Percentiles rank a stretch among this genome's conserved stretches.
phyloP scores from a whole-genome alignment of 202 grass and related monocot genomes.

The Musa balbisiana region DNA sequence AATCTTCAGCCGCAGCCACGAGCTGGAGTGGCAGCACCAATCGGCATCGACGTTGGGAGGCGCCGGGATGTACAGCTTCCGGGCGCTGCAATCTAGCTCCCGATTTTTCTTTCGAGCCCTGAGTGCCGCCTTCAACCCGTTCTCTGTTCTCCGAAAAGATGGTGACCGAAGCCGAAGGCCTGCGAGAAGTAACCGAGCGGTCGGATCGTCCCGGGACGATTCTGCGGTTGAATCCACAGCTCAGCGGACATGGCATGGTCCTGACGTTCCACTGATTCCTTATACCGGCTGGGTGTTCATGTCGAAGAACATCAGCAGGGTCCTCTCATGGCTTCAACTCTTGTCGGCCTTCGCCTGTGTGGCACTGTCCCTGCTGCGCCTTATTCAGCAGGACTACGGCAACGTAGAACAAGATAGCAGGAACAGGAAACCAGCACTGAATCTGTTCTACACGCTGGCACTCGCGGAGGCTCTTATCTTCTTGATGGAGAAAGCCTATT shows the following conservation, averaged over 20 bases:
- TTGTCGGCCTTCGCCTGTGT: background rate
- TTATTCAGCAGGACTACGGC: constrained; percentile 24
- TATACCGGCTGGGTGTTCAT: background rate
- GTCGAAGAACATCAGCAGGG: background rate
- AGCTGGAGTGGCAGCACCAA: constrained; percentile 20
- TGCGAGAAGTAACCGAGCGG: too few relatives aligned
- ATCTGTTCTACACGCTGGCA: constrained; percentile 32
- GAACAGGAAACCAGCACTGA: constrained; percentile 12
- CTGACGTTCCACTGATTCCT: background rate
- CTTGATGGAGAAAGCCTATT: background rate
- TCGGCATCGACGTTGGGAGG: background rate
- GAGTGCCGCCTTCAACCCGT: background rate
- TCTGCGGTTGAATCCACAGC: too few relatives aligned
- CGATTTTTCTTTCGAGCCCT: background rate
- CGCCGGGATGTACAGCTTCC: background rate
- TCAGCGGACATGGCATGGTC: background rate
- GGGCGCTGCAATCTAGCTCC: background rate
- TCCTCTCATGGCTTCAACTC: constrained; percentile 12
- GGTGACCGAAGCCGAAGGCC: background rate
- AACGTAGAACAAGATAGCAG: background rate
- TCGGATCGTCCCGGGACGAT: too few relatives aligned
- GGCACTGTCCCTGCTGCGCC: constrained; percentile 16
- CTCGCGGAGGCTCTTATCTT: constrained; percentile 9
- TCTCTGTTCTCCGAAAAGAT: background rate
- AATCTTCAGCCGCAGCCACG: constrained; percentile 18